Base-by-base conservation (phyloP, 495 filamentous ascomycete species). In the Cercophora samala region DNA sequence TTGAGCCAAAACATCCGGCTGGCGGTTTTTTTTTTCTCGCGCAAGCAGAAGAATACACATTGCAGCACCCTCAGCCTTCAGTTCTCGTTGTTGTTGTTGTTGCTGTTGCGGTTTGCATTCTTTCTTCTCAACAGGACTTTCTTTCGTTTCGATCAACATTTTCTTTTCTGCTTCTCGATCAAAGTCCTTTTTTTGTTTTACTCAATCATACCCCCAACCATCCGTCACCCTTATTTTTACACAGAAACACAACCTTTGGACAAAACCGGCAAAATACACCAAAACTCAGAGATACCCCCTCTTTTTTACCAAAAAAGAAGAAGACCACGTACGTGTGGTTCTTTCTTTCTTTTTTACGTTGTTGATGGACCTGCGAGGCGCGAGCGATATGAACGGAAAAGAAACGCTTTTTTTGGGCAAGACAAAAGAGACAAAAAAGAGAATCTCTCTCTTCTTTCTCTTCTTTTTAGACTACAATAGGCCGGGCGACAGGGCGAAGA, bases 281-380 rank as follows among this genome's bases (percentile, higher is more conserved):
- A 19, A 9, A 23, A 56, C n/a, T 21, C 53, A 56, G 53, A 56
- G 53, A 56, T 56, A 56, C 53, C 53, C 53, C 53, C 53, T 56
- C 22, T 56, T 56, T 56, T 19, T 18, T 54, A 54, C 51, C 52
- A 18, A 4, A 21, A 54, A 54, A 54, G 42, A 54, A 54, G 13
- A 54, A 19, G 4, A 56, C 53, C n/a, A 19, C 53, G 53, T 21
- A 56, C 53, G n/a, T 54, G 15, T 56, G 53, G 1, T 19, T 56
- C 5, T 21, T 54, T 29, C n/a, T n/a, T 29, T 8, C 8, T 29
- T 29, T 29, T 29, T 29, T 4, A 29, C 4, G 26, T 29, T 46
- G 37, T 46, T 46, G 37, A 56, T 15, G 53, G 53, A 56, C 53
- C 53, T 56, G 53, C 53, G 53, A 56, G 53, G 53, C 53, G 53